phyloP scores from a whole-genome alignment of 257 asterid genomes.

The Gardenia jasminoides region DNA sequence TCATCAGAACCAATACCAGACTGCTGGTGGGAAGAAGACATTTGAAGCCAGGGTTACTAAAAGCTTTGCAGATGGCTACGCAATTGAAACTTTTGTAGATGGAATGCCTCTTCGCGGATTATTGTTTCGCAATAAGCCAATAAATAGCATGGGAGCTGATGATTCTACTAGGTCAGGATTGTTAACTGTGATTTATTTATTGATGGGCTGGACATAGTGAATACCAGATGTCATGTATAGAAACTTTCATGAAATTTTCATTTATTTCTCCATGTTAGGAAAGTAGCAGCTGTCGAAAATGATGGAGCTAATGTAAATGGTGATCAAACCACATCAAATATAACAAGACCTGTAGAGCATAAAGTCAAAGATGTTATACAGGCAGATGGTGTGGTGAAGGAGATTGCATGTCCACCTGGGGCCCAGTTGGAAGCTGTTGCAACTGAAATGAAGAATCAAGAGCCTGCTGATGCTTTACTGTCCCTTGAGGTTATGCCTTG shows the following conservation, averaged over 20 bases:
- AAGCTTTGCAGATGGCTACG: conserved; percentile 60
- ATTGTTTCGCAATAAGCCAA: conserved; percentile 60
- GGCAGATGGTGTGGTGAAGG: conserved; percentile 36
- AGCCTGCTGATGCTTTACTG: conserved; percentile 36
- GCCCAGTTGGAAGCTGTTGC: conserved; percentile 44
- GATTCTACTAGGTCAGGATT: conserved; percentile 46
- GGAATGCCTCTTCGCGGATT: conserved; percentile 87
- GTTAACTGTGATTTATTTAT: conserved; percentile 7
- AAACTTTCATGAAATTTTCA: conserved; percentile 13
- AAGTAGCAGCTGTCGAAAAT: conserved; percentile 42
- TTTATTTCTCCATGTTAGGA: conserved; percentile 35
- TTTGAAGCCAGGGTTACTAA: conserved; percentile 84
- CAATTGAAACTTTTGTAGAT: conserved; percentile 81
- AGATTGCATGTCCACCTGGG: conserved; percentile 31
- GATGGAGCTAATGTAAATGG: conserved; percentile 34
- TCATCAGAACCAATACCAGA: conserved; percentile 49
- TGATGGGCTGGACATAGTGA: background rate
- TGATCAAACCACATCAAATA: conserved; percentile 35
- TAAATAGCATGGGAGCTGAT: conserved; percentile 39
- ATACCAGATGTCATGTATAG: background rate
- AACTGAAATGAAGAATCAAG: conserved; percentile 39
- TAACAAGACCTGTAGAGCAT: conserved; percentile 38
- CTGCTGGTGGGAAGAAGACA: conserved; percentile 57
- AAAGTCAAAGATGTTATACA: conserved; percentile 35
- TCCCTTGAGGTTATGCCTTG: conserved; percentile 51